A percentile compares a stretch with the other conserved stretches of the same genome.
Conservation (phyloP, 148 eudicot genomes). For the Amaranthus cruentus region DNA sequence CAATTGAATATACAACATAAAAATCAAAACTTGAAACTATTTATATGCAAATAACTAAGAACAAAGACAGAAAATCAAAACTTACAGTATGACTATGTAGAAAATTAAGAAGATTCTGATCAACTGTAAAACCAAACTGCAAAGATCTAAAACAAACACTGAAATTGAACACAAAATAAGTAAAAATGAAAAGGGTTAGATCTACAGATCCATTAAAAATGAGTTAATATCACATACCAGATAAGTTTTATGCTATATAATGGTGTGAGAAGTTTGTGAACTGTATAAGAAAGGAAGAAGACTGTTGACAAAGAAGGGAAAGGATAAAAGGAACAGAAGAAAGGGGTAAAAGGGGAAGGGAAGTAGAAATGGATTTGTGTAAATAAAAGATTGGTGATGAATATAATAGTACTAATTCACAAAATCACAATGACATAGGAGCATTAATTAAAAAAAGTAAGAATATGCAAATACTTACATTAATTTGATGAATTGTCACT, state of each 20-base stretch:
- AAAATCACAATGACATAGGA: too few species aligned
- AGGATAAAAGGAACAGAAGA: not conserved
- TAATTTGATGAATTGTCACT: too few species aligned
- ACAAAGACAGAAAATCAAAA: not conserved
- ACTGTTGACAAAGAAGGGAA: not conserved
- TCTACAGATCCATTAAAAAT: slow-evolving; percentile 45
- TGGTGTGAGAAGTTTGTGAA: too few species aligned
- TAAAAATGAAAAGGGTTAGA: slow-evolving; percentile 23
- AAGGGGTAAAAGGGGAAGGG: slow-evolving; percentile 15
- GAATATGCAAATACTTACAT: too few species aligned
- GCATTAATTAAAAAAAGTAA: too few species aligned
- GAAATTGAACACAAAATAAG: slow-evolving; percentile 18
- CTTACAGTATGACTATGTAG: slow-evolving; percentile 19
- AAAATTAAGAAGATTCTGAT: slow-evolving; percentile 16
- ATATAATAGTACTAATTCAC: too few species aligned
- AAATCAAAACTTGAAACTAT: slow-evolving; percentile 3
- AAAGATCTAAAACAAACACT: slow-evolving; percentile 27
- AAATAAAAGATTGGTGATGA: too few species aligned
- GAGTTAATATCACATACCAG: slow-evolving; percentile 24
- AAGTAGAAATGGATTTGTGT: not conserved
- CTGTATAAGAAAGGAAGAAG: not conserved
- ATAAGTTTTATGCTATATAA: not conserved
- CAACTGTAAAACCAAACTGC: slow-evolving; percentile 19
- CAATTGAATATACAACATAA: not conserved
- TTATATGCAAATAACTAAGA: not conserved